Conservation (phyloP, 1,284 basidiomycete species). For the Cryptococcus sp. region DNA sequence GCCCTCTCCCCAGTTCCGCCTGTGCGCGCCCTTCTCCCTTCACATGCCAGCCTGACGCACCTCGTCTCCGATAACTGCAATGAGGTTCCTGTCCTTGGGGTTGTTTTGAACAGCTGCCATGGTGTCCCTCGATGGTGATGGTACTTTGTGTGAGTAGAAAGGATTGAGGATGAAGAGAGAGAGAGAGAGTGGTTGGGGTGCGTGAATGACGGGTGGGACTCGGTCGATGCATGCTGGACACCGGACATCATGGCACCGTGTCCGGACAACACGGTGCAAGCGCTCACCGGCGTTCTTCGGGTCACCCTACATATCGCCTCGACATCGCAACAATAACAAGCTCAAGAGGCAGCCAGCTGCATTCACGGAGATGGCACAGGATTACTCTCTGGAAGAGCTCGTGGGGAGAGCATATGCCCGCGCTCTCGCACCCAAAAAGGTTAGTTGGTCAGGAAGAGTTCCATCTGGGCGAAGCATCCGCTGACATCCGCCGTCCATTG, state of each 20-base stretch:
- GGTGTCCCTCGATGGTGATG: conserved; percentile 3
- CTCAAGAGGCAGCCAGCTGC: background rate
- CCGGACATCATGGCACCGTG: too few species aligned
- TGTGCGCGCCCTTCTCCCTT: background rate
- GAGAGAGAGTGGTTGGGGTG: too few species aligned
- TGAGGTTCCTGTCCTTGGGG: conserved; percentile 73
- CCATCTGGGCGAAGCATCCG: background rate
- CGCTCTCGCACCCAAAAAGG: conserved; percentile 17
- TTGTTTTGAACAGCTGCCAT: conserved; percentile 34
- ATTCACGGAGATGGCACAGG: too few species aligned
- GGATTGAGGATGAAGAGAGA: conserved; percentile 1
- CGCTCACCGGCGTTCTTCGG: too few species aligned
- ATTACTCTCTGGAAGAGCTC: conserved; percentile 8
- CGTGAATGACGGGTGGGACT: too few species aligned
- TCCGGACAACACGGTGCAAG: too few species aligned
- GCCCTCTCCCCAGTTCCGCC: background rate
- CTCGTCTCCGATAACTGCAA: conserved; percentile 95
- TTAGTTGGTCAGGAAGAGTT: background rate
- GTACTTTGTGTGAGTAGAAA: background rate
- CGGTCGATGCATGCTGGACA: too few species aligned
- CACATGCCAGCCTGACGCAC: conserved; percentile 51
- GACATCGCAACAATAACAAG: too few species aligned
- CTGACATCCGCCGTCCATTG: background rate
- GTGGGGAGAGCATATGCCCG: conserved; percentile 15
- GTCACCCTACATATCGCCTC: too few species aligned